Conservation (phyloP, 208 protist genomes). For the Wallacemonas sp. region DNA sequence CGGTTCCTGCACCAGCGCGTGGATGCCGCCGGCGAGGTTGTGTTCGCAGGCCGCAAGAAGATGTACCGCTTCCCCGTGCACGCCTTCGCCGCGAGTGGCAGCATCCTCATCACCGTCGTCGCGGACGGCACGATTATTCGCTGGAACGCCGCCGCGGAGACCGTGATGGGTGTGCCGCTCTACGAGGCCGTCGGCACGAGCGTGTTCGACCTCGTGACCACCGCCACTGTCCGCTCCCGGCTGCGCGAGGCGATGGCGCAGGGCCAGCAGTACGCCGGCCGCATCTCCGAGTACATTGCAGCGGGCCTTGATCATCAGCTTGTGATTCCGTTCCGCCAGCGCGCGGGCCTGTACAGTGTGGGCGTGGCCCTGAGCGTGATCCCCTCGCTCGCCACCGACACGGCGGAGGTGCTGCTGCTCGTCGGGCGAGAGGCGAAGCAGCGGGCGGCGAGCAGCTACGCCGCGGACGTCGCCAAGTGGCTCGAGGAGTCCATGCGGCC, state of each 20-base stretch:
- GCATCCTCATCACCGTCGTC: constrained; percentile 71
- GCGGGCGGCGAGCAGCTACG: constrained; percentile 62
- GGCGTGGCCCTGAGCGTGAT: constrained; percentile 69
- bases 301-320: constrained; percentile 48
- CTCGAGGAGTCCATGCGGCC: constrained; percentile 68
- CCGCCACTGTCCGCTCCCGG: constrained; percentile 35
- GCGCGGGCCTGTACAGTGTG: constrained; percentile 59
- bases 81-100: constrained; percentile 49
- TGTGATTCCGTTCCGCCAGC: constrained; percentile 69
- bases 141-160: constrained; percentile 70
- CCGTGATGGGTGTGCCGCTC: constrained; percentile 56
- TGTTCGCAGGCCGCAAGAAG: constrained; percentile 80
- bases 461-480: constrained; percentile 75
- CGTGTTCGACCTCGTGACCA: constrained; percentile 64
- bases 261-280: constrained; percentile 53
- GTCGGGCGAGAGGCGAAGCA: constrained; percentile 76
- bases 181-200: constrained; percentile 73
- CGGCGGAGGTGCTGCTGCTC: constrained; percentile 77
- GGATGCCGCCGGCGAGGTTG: constrained; percentile 67
- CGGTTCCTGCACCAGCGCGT: constrained; percentile 28
- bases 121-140: constrained; percentile 87
- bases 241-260: constrained; percentile 51
- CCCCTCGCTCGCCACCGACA: constrained; percentile 50
- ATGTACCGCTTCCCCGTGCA: constrained; percentile 76
- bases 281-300: constrained; percentile 62